These are phyloP conservation scores for Parastagonospora nodorum DNA, from an alignment of 2,329 filamentous ascomycete species.

Conservation along the genomic window DNA sequence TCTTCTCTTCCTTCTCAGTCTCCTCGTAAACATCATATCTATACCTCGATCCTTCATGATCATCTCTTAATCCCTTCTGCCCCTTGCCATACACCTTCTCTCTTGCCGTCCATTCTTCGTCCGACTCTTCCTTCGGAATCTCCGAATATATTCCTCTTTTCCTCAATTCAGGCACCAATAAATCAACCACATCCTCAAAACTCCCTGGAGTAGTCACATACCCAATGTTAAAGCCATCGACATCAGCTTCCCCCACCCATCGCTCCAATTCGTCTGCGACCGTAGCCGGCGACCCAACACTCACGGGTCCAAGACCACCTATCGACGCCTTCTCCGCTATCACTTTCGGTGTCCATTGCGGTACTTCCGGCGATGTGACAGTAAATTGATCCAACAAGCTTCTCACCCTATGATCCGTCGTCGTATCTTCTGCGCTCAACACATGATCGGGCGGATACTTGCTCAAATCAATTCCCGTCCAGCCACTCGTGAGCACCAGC, in stretches of 20 bases:
- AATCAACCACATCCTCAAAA: conserved; percentile 46
- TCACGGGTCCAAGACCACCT: conserved; percentile 65
- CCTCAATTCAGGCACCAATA: conserved; percentile 45
- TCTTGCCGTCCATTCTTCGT: conserved; percentile 40
- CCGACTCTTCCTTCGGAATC: conserved; percentile 19
- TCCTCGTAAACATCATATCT: conserved; percentile 68
- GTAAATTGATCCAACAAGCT: conserved; percentile 42
- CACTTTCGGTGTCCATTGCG: conserved; percentile 35
- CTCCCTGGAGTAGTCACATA: conserved; percentile 53
- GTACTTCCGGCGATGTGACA: conserved; percentile 33
- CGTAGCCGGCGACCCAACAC: conserved; percentile 38
- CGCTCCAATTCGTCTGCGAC: conserved; percentile 54
- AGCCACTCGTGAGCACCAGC: conserved; percentile 61
- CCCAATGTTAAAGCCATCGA: conserved; percentile 44
- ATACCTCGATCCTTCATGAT: conserved; percentile 64
- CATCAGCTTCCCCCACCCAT: conserved; percentile 52
- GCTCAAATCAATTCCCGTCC: conserved; percentile 65
- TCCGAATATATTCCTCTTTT: conserved; percentile 37
- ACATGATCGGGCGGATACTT: conserved; percentile 63
- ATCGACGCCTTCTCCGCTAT: conserved; percentile 46
- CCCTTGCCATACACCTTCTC: conserved; percentile 68
- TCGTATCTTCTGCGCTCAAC: conserved; percentile 60
- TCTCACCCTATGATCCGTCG: conserved; percentile 52
- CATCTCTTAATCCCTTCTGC: conserved; percentile 60
- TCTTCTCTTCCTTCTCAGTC: background rate